Evolutionary conservation across 805 yeast species (phyloP), one percentile per base, ranked within the genome.

Genomic region (Yamadazyma tumulicola): DNA sequence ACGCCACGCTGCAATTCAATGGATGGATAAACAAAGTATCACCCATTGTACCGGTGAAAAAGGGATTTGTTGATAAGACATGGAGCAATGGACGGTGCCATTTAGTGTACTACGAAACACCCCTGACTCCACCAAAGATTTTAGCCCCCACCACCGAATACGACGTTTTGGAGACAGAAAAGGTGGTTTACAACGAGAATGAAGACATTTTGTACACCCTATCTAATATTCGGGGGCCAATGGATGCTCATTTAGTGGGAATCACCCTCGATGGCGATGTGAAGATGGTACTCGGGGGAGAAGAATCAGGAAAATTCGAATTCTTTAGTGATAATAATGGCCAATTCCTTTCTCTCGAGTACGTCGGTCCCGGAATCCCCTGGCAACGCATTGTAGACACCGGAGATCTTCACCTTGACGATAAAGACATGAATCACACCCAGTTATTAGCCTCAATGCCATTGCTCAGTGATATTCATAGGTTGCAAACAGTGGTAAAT

Each of bases 281-380:
- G 4, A 23, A 34, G 6, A 27, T 37, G 11, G 29, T 39, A 2
- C 52, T 91, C 31, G 39, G 38, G 5, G 42, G 51, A 3, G 34
- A 43, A n/a, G 71, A n/a, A 7, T 29, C 29, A 26, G 94, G 87
- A 3, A 80, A 79, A 64, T 86, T 67, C 54, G 56, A 70, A 4
- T 83, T 75, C 3, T 67, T 82, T 2, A 86, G 86, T 52, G 84
- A 95, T 3, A 63, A 80, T 1, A 93, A 91, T 10, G 74, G 83
- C 3, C 72, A 87, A 43, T 86, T 69, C 52, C 72, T 81, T 6
- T 60, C 84, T 21, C 59, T 91, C 32, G 67, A 68, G 11, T 85
- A 87, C 52, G 53, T 63, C 19, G 96, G 97, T 4, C 96, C 97
- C 1, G 64, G 58, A 1, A 67, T 83, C 17, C 96, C 97, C 19